Evolutionary conservation across 2,329 filamentous ascomycete species (phyloP).

Genomic region (Arachnomyces sp.): DNA sequence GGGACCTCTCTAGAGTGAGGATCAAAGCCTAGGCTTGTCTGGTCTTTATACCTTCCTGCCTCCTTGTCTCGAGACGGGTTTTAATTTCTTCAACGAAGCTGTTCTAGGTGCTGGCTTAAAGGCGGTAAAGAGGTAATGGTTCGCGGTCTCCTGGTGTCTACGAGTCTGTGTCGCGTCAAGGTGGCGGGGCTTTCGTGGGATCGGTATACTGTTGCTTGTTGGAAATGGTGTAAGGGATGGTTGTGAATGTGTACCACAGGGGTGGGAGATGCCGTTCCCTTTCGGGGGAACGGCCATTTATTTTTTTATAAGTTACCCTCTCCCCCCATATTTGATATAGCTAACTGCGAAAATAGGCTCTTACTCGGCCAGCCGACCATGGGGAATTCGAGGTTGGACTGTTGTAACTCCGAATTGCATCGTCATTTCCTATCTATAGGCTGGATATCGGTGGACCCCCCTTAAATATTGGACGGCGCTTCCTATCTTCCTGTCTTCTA

Average conservation of each 20-base stretch:
- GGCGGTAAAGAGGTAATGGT: constrained; percentile 11
- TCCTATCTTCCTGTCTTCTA: too few relatives aligned
- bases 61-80: constrained; percentile 10
- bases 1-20: constrained; percentile 88
- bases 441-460: too few relatives aligned
- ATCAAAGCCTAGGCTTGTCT: constrained; percentile 94
- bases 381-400: too few relatives aligned
- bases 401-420: too few relatives aligned
- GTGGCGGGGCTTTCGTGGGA: constrained; percentile 3
- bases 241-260: neutral
- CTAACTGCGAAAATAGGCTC: constrained; percentile 8
- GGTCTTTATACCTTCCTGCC: constrained; percentile 31
- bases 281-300: constrained; percentile 18
- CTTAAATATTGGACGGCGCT: too few relatives aligned
- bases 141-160: constrained; percentile 9
- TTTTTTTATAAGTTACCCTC: constrained; percentile 34
- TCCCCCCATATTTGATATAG: constrained; percentile 7
- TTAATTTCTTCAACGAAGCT: constrained; percentile 5
- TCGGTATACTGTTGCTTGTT: neutral
- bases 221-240: neutral
- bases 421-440: too few relatives aligned
- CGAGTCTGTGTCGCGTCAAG: constrained; percentile 12
- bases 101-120: constrained; percentile 4
- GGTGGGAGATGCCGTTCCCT: constrained; percentile 11
- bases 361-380: too few relatives aligned